phyloP scores from a whole-genome alignment of 176 grass and related monocot species.

The Aegilops umbellulata region DNA sequence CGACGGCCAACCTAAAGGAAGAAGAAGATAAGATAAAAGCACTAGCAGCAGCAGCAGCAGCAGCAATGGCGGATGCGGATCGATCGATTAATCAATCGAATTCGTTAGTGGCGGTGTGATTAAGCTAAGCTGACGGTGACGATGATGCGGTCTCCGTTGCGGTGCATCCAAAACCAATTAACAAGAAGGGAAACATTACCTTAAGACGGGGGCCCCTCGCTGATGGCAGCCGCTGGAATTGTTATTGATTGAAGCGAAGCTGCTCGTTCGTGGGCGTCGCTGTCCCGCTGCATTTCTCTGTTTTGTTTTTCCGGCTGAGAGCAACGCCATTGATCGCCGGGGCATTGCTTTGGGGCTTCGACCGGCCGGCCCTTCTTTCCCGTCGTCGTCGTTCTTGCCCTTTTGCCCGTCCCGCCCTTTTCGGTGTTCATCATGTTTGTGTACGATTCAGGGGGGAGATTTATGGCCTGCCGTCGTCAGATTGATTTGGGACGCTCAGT shows the following conservation, averaged over 20 bases:
- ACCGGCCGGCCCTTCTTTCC: slow-evolving; percentile 29
- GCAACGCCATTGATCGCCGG: not conserved
- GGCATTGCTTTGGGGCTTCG: slow-evolving; percentile 49
- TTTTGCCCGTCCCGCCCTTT: slow-evolving; percentile 14
- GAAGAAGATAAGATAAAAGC: slow-evolving; percentile 74
- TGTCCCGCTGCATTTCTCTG: not conserved
- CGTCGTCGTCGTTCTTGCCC: not conserved
- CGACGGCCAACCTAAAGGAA: slow-evolving; percentile 41
- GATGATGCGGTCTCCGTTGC: slow-evolving; percentile 22
- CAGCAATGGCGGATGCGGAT: too few species aligned
- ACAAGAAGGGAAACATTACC: not conserved
- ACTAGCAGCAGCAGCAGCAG: not conserved
- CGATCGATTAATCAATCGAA: slow-evolving; percentile 13
- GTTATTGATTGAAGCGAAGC: slow-evolving; percentile 11
- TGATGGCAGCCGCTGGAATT: slow-evolving; percentile 38
- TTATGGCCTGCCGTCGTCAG: not conserved
- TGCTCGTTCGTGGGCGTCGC: not conserved
- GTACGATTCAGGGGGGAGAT: not conserved
- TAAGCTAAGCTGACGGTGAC: slow-evolving; percentile 24
- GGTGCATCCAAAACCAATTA: not conserved
- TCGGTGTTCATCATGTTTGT: slow-evolving; percentile 23
- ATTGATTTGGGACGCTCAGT: not conserved
- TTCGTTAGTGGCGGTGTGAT: not conserved
- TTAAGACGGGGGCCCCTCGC: slow-evolving; percentile 3
- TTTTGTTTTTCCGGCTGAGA: not conserved